phyloP scores from a whole-genome alignment of 768 basidiomycete genomes.

The Coprinopsis strossmayeri region DNA sequence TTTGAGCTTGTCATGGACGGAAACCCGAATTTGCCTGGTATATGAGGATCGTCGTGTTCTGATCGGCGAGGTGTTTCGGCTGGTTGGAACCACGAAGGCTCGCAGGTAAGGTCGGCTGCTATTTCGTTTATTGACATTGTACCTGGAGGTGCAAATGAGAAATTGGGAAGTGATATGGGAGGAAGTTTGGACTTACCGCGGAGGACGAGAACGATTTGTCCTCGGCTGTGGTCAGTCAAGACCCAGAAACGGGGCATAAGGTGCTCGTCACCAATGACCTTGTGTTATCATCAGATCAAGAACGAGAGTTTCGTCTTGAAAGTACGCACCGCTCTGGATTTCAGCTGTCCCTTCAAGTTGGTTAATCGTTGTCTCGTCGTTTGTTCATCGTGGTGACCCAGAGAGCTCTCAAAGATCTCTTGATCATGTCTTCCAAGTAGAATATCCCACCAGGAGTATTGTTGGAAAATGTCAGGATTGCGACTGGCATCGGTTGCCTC shows the following conservation, averaged over 20 bases:
- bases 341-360: constrained; percentile 37
- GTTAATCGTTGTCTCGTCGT: constrained; percentile 17
- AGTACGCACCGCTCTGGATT: constrained; percentile 41
- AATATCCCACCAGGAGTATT: constrained; percentile 82
- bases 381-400: constrained; percentile 19
- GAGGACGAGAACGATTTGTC: constrained; percentile 70
- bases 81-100: constrained; percentile 60
- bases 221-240: constrained; percentile 69
- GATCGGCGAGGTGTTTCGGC: constrained; percentile 29
- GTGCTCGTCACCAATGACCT: constrained; percentile 56
- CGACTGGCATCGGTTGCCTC: constrained; percentile 32
- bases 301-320: background rate
- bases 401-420: constrained; percentile 73
- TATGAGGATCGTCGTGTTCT: constrained; percentile 24
- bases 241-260: constrained; percentile 85
- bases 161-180: no score
- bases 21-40: constrained; percentile 33
- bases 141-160: no score
- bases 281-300: background rate
- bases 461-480: constrained; percentile 12
- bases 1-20: constrained; percentile 22
- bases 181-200: no score
- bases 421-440: constrained; percentile 75
- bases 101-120: constrained; percentile 80
- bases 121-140: constrained; percentile 87